Conservation (phyloP, 2,329 filamentous ascomycete genomes). For the Beauveria pseudobassiana region DNA sequence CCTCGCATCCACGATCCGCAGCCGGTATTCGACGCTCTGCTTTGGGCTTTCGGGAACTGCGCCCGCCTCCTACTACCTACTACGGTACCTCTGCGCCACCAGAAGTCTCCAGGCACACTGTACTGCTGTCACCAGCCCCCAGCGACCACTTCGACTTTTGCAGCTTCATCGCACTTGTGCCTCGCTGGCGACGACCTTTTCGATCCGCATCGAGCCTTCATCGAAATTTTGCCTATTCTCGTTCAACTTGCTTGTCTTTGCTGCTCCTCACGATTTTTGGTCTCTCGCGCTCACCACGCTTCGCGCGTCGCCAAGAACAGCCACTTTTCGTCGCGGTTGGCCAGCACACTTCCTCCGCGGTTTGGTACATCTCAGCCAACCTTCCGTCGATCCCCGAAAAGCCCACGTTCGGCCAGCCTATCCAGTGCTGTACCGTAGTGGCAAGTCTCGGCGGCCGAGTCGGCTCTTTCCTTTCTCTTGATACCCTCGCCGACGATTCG, state of each 20-base stretch:
- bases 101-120: constrained; percentile 5
- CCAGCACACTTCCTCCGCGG: not conserved
- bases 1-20: not conserved
- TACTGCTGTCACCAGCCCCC: constrained; percentile 2
- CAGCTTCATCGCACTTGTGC: constrained; percentile 1
- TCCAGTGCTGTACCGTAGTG: constrained; percentile 25
- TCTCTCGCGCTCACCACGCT: not conserved
- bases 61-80: not conserved
- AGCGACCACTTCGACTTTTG: constrained; percentile 5
- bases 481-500: constrained; percentile 8
- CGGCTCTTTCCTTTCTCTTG: constrained; percentile 18
- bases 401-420: constrained; percentile 26
- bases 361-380: not conserved
- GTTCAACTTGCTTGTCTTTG: not conserved
- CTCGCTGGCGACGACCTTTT: not conserved
- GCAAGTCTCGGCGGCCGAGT: constrained; percentile 25
- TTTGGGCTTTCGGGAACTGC: not conserved
- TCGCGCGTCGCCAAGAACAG: not conserved
- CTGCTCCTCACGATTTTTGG: not conserved
- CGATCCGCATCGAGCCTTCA: not conserved
- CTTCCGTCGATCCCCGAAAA: constrained; percentile 16
- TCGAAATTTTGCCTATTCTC: not conserved
- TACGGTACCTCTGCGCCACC: not conserved
- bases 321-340: not conserved
- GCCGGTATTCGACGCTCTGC: not conserved